phyloP scores from a whole-genome alignment of 2,329 filamentous ascomycete genomes.

The Arthrobotrys conoides region DNA sequence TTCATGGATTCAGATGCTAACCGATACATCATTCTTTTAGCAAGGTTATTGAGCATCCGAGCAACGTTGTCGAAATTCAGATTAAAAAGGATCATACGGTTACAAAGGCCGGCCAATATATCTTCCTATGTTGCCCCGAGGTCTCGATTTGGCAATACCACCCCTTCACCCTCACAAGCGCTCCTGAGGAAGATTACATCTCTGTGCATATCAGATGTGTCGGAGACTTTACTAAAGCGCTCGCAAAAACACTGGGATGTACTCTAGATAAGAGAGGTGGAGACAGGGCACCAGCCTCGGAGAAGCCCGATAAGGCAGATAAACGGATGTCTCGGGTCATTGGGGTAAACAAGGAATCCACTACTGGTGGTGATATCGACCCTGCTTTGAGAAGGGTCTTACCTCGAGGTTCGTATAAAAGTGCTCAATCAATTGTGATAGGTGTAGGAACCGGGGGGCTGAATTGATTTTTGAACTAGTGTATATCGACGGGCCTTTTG shows the following conservation, averaged over 20 bases:
- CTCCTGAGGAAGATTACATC: constrained; percentile 90
- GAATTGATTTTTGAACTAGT: constrained; percentile 67
- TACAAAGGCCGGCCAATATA: constrained; percentile 86
- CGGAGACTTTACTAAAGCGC: constrained; percentile 82
- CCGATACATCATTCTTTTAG: constrained; percentile 64
- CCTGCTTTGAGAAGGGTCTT: constrained; percentile 80
- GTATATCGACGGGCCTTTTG: constrained; percentile 87
- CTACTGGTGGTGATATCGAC: constrained; percentile 72
- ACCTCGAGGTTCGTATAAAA: constrained; percentile 70
- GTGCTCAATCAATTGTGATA: not conserved
- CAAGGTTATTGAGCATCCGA: constrained; percentile 90
- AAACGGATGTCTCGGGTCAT: constrained; percentile 75
- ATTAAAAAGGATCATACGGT: constrained; percentile 91
- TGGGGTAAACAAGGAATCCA: constrained; percentile 74
- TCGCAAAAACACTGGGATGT: constrained; percentile 81
- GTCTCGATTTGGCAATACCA: constrained; percentile 91
- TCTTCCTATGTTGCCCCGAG: constrained; percentile 88
- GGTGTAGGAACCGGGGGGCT: not conserved
- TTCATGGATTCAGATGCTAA: not conserved
- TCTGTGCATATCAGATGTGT: constrained; percentile 86
- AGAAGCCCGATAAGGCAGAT: constrained; percentile 65
- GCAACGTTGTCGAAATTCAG: constrained; percentile 90
- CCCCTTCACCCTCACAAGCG: constrained; percentile 87
- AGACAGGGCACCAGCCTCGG: constrained; percentile 69
- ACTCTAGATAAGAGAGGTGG: constrained; percentile 74